phyloP scores from a whole-genome alignment of 2,329 filamentous ascomycete genomes.

The Gnomoniopsis smithogilvyi region DNA sequence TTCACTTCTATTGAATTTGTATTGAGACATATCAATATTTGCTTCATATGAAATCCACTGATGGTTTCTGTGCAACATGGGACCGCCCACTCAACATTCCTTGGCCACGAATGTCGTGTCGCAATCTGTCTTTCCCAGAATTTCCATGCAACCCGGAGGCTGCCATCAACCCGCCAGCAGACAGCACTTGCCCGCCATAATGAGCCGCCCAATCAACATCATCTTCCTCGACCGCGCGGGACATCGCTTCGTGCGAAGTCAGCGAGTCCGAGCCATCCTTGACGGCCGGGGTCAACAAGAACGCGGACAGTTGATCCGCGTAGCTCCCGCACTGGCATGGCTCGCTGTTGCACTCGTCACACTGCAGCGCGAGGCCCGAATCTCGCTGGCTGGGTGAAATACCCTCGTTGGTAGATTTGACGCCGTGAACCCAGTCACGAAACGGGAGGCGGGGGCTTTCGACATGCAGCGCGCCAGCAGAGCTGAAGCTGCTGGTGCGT shows the following conservation, averaged over 20 bases:
- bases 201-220: slow-evolving; percentile 10
- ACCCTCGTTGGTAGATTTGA: slow-evolving; percentile 6
- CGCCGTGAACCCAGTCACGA: slow-evolving; percentile 17
- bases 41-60: background rate
- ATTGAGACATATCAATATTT: too few relatives aligned
- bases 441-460: slow-evolving; percentile 18
- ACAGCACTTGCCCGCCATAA: background rate
- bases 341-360: slow-evolving; percentile 12
- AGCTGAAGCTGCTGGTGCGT: slow-evolving; percentile 14
- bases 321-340: slow-evolving; percentile 14
- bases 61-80: background rate
- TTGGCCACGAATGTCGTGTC: background rate
- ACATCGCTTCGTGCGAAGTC: background rate
- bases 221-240: background rate
- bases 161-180: background rate
- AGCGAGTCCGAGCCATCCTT: background rate
- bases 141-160: slow-evolving; percentile 1
- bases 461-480: slow-evolving; percentile 3
- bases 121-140: background rate
- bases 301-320: slow-evolving; percentile 17
- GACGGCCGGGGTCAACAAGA: slow-evolving; percentile 14
- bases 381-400: slow-evolving; percentile 9
- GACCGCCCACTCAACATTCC: background rate
- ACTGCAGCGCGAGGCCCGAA: slow-evolving; percentile 15
- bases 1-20: too few relatives aligned